Conservation (phyloP, 2,329 filamentous ascomycete genomes). For the Aspergillus hortae region DNA sequence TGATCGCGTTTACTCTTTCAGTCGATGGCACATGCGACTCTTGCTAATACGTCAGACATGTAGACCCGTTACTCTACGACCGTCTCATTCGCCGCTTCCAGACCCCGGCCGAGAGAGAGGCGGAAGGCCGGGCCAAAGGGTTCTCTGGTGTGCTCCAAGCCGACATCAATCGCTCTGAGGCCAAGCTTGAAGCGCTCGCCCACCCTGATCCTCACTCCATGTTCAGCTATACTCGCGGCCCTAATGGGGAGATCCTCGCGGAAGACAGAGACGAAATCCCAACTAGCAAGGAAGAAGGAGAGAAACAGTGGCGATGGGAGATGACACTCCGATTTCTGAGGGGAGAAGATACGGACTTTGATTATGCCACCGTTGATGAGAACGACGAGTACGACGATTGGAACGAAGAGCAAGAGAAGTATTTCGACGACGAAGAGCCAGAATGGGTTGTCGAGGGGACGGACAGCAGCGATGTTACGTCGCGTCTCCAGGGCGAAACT, state of each 20-base stretch:
- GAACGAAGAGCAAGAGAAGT: constrained; percentile 66
- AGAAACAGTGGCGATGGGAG: constrained; percentile 66
- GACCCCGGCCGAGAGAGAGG: constrained; percentile 67
- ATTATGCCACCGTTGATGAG: constrained; percentile 67
- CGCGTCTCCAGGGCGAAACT: constrained; percentile 55
- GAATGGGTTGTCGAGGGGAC: constrained; percentile 55
- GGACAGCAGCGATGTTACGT: constrained; percentile 27
- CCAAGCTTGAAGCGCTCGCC: constrained; percentile 63
- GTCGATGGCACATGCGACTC: constrained; percentile 7
- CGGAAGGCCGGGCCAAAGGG: constrained; percentile 69
- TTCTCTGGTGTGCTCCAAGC: constrained; percentile 76
- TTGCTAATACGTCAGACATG: constrained; percentile 26
- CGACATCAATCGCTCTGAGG: constrained; percentile 72
- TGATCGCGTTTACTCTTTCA: constrained; percentile 13
- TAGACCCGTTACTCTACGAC: constrained; percentile 79
- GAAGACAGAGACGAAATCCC: constrained; percentile 58
- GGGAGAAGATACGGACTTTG: constrained; percentile 74
- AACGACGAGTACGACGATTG: constrained; percentile 69
- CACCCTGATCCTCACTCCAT: constrained; percentile 50
- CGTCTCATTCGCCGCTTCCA: constrained; percentile 74
- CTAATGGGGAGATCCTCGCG: constrained; percentile 54
- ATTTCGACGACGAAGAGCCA: constrained; percentile 77
- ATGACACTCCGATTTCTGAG: constrained; percentile 71
- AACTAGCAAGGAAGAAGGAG: constrained; percentile 62
- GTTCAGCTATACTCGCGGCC: constrained; percentile 49